These are phyloP conservation scores for Fusarium solani-melongenae DNA, from an alignment of 2,329 filamentous ascomycete genomes.

Conservation along the genomic window DNA sequence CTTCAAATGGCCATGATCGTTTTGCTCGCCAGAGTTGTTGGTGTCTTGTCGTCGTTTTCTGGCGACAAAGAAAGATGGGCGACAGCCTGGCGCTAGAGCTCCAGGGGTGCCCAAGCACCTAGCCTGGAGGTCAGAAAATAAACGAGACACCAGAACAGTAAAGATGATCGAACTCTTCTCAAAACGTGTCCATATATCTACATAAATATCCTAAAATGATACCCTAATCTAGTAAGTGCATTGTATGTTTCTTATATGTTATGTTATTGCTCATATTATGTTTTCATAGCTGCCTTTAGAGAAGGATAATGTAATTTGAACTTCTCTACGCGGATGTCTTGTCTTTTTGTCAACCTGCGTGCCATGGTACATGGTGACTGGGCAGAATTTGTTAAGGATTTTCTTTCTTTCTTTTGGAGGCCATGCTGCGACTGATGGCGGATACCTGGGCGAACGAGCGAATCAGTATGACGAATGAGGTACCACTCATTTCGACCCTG, in stretches of 20 bases:
- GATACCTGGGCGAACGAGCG: slow-evolving; percentile 6
- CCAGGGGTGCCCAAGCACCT: slow-evolving; percentile 25
- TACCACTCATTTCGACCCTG: slow-evolving; percentile 11
- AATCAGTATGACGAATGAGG: slow-evolving; percentile 6
- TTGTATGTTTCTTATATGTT: not conserved
- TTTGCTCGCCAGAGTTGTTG: slow-evolving; percentile 32
- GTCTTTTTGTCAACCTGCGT: too few relatives aligned
- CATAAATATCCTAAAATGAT: not conserved
- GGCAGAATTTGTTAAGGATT: slow-evolving; percentile 31
- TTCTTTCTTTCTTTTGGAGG: slow-evolving; percentile 10
- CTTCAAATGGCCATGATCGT: slow-evolving; percentile 29
- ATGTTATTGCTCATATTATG: not conserved
- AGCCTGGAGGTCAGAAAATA: not conserved
- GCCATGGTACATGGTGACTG: slow-evolving; percentile 11
- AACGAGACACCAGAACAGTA: not conserved
- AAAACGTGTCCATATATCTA: not conserved
- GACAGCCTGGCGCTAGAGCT: slow-evolving; percentile 38
- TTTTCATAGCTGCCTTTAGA: not conserved
- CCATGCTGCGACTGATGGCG: slow-evolving; percentile 2
- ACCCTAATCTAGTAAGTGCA: not conserved
- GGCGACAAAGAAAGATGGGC: slow-evolving; percentile 39
- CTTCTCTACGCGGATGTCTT: not conserved
- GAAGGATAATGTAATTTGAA: not conserved
- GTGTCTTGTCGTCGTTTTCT: slow-evolving; percentile 40
- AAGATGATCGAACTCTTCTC: not conserved